Conservation (phyloP, 2,329 filamentous ascomycete genomes). For the Aureobasidium subglaciale region DNA sequence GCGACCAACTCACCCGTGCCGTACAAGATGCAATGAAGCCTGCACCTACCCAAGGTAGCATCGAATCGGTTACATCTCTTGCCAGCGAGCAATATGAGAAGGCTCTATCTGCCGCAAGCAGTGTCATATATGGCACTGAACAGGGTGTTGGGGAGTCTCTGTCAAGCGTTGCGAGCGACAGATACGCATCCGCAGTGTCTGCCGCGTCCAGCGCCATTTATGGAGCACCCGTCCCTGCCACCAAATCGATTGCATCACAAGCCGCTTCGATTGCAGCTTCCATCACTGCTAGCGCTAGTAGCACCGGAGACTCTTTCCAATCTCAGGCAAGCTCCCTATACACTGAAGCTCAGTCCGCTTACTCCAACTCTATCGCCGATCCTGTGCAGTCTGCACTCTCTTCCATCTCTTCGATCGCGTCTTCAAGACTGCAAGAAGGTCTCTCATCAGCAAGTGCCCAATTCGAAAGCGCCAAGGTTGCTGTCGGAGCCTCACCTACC, state of each 20-base stretch:
- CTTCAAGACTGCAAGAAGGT: slow-evolving; percentile 63
- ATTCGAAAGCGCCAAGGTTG: slow-evolving; percentile 60
- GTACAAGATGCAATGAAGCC: slow-evolving; percentile 49
- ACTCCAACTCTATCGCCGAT: slow-evolving; percentile 56
- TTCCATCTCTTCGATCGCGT: slow-evolving; percentile 60
- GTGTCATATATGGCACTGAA: slow-evolving; percentile 46
- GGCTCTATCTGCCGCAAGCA: slow-evolving; percentile 51
- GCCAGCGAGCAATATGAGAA: slow-evolving; percentile 51
- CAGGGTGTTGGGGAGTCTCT: slow-evolving; percentile 37
- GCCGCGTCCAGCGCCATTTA: slow-evolving; percentile 53
- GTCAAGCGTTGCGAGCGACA: slow-evolving; percentile 46
- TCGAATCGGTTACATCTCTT: slow-evolving; percentile 46
- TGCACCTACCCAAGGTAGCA: slow-evolving; percentile 38
- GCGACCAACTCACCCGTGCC: slow-evolving; percentile 47
- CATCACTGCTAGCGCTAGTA: slow-evolving; percentile 16
- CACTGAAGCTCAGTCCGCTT: slow-evolving; percentile 58
- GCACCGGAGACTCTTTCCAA: slow-evolving; percentile 33
- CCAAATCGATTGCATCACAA: slow-evolving; percentile 32
- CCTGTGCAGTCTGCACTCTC: slow-evolving; percentile 44
- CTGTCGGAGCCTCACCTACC: slow-evolving; percentile 57
- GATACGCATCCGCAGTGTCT: slow-evolving; percentile 51
- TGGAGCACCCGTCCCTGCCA: slow-evolving; percentile 41
- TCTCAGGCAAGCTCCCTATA: slow-evolving; percentile 52
- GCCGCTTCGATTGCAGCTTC: slow-evolving; percentile 29
- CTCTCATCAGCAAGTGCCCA: slow-evolving; percentile 63